Percentiles rank a stretch among this genome's conserved stretches.
These are phyloP conservation scores for Catharanthus roseus DNA, from an alignment of 257 asterid genomes.

Conservation along the genomic window DNA sequence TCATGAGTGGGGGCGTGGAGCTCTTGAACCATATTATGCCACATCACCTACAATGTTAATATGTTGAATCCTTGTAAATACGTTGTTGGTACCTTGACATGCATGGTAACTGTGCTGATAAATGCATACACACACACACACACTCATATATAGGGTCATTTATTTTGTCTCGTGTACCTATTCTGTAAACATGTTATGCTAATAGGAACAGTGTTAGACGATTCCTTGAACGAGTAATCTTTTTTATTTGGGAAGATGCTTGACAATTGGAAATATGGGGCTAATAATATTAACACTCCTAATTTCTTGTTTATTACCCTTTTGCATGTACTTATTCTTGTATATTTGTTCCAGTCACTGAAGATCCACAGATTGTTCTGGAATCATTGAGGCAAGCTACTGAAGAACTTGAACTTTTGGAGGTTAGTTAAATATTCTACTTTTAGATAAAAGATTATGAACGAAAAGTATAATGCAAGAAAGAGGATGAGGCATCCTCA, in stretches of 20 bases:
- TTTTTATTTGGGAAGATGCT: neutral
- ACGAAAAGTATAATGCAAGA: neutral
- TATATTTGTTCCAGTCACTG: conserved; percentile 45
- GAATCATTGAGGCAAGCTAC: conserved; percentile 84
- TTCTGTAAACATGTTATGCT: neutral
- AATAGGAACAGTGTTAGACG: neutral
- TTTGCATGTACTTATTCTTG: conserved; percentile 9
- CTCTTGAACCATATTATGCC: too few species aligned
- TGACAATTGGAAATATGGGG: neutral
- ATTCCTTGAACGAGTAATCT: neutral
- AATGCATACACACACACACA: too few species aligned
- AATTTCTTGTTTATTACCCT: conserved; percentile 6
- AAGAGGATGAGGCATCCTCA: neutral
- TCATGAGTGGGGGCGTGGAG: too few species aligned
- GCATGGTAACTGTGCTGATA: too few species aligned
- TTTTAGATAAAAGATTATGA: neutral
- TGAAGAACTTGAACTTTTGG: conserved; percentile 71
- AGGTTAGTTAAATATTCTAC: conserved; percentile 45
- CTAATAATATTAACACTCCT: conserved; percentile 2
- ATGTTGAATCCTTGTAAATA: too few species aligned
- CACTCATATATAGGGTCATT: too few species aligned
- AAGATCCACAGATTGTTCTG: conserved; percentile 59
- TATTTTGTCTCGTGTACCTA: too few species aligned
- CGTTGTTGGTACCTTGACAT: too few species aligned
- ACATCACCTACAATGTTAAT: too few species aligned